Evolutionary conservation across 164 flowering plant genomes (phyloP), one percentile per base, ranked within the genome.

Genomic region (Chimonanthus salicifolius): DNA sequence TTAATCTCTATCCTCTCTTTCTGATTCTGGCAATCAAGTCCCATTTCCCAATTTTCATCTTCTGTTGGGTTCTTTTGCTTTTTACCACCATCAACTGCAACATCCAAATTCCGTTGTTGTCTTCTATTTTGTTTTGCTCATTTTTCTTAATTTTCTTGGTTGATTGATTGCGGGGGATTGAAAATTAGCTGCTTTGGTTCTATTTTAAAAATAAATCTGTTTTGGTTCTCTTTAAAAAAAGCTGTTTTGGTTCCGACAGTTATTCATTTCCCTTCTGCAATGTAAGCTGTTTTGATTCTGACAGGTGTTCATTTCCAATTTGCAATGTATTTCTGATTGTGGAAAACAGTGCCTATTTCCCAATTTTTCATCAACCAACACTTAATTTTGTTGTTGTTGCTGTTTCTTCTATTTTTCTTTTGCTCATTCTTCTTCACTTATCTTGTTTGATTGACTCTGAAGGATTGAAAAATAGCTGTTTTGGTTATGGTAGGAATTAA

Each of bases 391-490:
- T 18, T 15, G 18, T 21, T 7, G 8, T 21, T 3, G 6, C 15
- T 65, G 33, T 6, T 16, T 60, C 5, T 20, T 20, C 63, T 7
- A 5, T 60, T 16, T 62, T 62, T 62, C 66, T 63, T 8, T 5
- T 58, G 9, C 44, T 54, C 46, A 21, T 58, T 5, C 2, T 3
- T 33, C 13, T 44, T 16, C 5, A 3, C 43, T 13, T 10, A 10
- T 54, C 3, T 21, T 33, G 10, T 8, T 4, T 21, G 7, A 48
- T 7, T 11, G 18, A 43, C 7, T 47, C 9, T 68, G 46, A 11
- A 20, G 15, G 72, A 9, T 58, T 10, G 64, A 71, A 54, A 49
- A 44, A 71, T 58, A 44, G 21, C 16, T 71, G 72, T 71, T 71
- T 58, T 71, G 18, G 33, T 33, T 33, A 33, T 33, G 33, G 33